phyloP scores from a whole-genome alignment of 2,329 filamentous ascomycete species.

The Aspergillus floridensis region DNA sequence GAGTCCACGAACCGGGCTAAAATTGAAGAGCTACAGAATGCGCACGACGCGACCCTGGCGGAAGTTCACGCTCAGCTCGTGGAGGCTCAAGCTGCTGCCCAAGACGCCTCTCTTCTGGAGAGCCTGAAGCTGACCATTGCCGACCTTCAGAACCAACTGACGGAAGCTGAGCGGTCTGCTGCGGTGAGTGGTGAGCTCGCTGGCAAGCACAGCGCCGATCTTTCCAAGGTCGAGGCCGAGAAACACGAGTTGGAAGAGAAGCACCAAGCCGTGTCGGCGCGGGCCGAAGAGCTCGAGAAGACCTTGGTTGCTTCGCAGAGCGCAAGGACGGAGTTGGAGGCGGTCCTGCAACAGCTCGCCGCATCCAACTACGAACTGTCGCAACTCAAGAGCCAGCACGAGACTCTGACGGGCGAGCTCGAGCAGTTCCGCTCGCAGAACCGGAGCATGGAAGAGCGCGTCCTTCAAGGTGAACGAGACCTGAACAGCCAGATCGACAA shows the following conservation, averaged over 20 bases:
- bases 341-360: constrained; percentile 54
- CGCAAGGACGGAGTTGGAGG: constrained; percentile 64
- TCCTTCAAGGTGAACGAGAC: constrained; percentile 35
- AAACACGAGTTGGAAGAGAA: constrained; percentile 47
- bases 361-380: constrained; percentile 34
- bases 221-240: constrained; percentile 44
- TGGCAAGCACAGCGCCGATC: constrained; percentile 44
- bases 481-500: constrained; percentile 41
- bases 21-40: constrained; percentile 35
- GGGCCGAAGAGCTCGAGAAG: constrained; percentile 78
- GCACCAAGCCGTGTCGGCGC: constrained; percentile 39
- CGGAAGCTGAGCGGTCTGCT: constrained; percentile 50
- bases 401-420: constrained; percentile 30
- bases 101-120: constrained; percentile 39
- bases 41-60: constrained; percentile 35
- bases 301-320: constrained; percentile 78
- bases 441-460: constrained; percentile 33
- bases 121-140: constrained; percentile 41
- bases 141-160: constrained; percentile 63
- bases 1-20: constrained; percentile 37
- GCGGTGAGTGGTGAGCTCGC: constrained; percentile 45
- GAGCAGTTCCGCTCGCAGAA: constrained; percentile 30
- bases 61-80: constrained; percentile 35
- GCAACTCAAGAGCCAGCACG: constrained; percentile 31
- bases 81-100: constrained; percentile 34